phyloP scores from a whole-genome alignment of 2,329 filamentous ascomycete species.

The Lanzia echinophila region DNA sequence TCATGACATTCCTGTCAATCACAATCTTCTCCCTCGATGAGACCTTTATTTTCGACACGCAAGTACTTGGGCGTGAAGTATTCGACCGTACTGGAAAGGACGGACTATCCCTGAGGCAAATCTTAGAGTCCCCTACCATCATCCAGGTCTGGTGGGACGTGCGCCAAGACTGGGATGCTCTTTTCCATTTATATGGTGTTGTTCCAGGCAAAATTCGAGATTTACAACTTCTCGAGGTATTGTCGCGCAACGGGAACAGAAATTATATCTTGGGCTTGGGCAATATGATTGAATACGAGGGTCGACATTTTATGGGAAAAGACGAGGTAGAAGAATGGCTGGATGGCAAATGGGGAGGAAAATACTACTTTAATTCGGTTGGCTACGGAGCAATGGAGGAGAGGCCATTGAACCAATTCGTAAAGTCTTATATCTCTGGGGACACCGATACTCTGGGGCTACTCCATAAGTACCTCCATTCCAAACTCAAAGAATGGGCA shows the following conservation, averaged over 20 bases:
- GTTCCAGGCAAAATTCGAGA: not conserved
- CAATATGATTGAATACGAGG: not conserved
- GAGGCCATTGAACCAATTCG: not conserved
- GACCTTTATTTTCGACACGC: not conserved
- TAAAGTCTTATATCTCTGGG: not conserved
- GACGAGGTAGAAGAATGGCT: not conserved
- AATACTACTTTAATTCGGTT: not conserved
- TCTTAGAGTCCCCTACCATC: not conserved
- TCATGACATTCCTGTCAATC: not conserved
- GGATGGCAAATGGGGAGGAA: not conserved
- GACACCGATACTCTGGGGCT: not conserved
- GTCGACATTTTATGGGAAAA: not conserved
- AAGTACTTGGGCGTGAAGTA: not conserved
- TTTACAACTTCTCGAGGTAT: not conserved
- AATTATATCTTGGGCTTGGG: not conserved
- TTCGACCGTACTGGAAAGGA: not conserved
- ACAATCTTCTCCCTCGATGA: not conserved
- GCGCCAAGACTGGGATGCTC: not conserved
- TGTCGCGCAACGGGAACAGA: not conserved
- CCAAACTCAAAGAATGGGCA: not conserved
- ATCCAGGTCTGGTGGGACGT: conserved; percentile 2
- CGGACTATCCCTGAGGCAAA: not conserved
- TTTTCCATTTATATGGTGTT: not conserved
- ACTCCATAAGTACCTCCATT: not conserved
- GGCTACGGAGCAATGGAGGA: not conserved